Evolutionary conservation across 139 green algal species (phyloP), one percentile per base, ranked within the genome.

Genomic region (Astrephomene gubernaculifera): DNA sequence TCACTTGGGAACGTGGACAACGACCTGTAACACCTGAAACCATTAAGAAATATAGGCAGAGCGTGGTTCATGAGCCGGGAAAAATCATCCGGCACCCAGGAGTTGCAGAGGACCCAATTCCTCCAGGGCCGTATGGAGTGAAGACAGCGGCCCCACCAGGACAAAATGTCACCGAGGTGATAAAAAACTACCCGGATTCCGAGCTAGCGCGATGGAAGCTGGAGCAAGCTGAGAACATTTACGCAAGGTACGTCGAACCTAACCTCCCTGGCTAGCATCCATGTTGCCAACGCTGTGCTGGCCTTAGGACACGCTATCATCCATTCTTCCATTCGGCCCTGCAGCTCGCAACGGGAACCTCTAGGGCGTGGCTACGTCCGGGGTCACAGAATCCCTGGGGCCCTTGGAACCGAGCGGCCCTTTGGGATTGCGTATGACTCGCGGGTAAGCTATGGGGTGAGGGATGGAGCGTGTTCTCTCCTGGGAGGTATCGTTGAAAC

Each of bases 1-100:
- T 94, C 6, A 85, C 82, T 4, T 94, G 91, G 91, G 45, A 39
- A 7, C 36, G 73, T 4, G 41, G 71, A 22, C 29, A 33, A 0
- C 87, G 90, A 17, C 92, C 94, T 4, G 14, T 36, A 7, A 95
- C 94, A 21, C 92, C 94, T 4, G 63, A 82, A 1, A 69, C 90
- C 27, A 85, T 92, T 3, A 93, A 91, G 54, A 94, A 93, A 71
- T 95, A 95, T 67, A 80, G 93, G 38, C 88, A 94, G 49, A 91
- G 87, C 79, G 88, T 87, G 5, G 43, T 94, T 33, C 94, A 96
- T 81, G 89, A 93, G 84, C 92, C 94, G 21, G 92, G 93, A 12
- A 84, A 89, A n/a, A 92, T 93, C 1, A 81, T 91, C 5, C 82
- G 72, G n/a, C 94, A 95, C 80, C 90, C 83, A 41, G 92, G 94